phyloP scores from a whole-genome alignment of 805 yeast species.

The Scheffersomyces ergatensis region DNA sequence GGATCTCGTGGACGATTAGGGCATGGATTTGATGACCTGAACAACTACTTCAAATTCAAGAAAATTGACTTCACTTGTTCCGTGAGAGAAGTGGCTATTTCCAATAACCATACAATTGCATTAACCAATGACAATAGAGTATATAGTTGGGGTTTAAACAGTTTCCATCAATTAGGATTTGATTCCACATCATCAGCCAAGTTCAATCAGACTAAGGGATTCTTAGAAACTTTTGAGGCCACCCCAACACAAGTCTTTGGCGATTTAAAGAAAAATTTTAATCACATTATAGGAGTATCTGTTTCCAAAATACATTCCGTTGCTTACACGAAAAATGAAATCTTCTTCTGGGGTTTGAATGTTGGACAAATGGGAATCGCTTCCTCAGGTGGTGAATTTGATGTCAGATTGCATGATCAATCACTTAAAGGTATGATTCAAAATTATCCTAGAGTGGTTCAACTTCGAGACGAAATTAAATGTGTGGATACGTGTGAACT shows the following conservation, averaged over 20 bases:
- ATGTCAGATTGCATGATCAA: slow-evolving; percentile 26
- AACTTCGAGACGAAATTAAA: slow-evolving; percentile 49
- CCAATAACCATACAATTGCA: slow-evolving; percentile 68
- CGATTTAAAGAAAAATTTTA: slow-evolving; percentile 35
- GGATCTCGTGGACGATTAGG: slow-evolving; percentile 76
- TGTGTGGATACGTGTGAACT: slow-evolving; percentile 63
- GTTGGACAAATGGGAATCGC: slow-evolving; percentile 76
- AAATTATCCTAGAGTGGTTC: slow-evolving; percentile 35
- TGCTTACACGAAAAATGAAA: slow-evolving; percentile 47
- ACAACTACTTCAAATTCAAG: slow-evolving; percentile 42
- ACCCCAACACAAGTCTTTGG: slow-evolving; percentile 44
- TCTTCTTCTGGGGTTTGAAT: slow-evolving; percentile 76
- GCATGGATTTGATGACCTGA: slow-evolving; percentile 35
- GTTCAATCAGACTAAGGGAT: slow-evolving; percentile 15
- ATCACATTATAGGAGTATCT: slow-evolving; percentile 42
- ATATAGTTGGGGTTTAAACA: slow-evolving; percentile 79
- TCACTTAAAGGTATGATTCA: slow-evolving; percentile 37
- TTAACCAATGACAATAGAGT: slow-evolving; percentile 52
- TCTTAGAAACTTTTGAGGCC: slow-evolving; percentile 27
- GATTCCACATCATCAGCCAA: slow-evolving; percentile 13
- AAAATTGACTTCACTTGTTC: slow-evolving; percentile 33
- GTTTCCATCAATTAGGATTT: slow-evolving; percentile 62
- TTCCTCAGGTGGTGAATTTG: slow-evolving; percentile 13
- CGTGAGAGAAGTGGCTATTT: slow-evolving; percentile 40
- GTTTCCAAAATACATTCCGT: slow-evolving; percentile 72